Evolutionary conservation across 1,284 basidiomycete species (phyloP).

Genomic region (Crucibulum parvulum): DNA sequence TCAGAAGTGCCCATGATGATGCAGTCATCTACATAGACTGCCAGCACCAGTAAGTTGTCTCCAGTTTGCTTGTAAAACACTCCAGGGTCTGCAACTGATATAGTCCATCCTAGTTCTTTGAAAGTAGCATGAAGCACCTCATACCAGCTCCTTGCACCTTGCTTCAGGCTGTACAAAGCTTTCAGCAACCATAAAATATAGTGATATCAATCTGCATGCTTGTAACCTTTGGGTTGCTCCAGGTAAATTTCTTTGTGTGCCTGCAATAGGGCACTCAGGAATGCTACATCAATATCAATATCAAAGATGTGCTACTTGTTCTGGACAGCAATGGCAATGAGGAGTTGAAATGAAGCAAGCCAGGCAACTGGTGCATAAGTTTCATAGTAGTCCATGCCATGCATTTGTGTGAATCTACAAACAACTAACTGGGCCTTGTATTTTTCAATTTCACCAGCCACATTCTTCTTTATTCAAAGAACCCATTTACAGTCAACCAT

Average conservation of each 20-base stretch:
- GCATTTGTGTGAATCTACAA: background rate
- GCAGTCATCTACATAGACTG: constrained; percentile 41
- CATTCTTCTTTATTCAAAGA: background rate
- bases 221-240: background rate
- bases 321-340: background rate
- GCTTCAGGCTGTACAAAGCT: constrained; percentile 18
- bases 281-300: background rate
- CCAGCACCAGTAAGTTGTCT: constrained; percentile 26
- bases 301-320: background rate
- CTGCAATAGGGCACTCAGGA: background rate
- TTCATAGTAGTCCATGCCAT: background rate
- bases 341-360: background rate
- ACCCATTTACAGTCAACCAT: background rate
- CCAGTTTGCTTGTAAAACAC: constrained; percentile 27
- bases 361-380: constrained; percentile 1
- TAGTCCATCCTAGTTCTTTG: constrained; percentile 10
- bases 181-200: constrained; percentile 8
- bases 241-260: background rate
- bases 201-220: background rate
- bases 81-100: constrained; percentile 28
- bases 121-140: constrained; percentile 8
- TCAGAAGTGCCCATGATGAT: constrained; percentile 19
- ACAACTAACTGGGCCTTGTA: background rate
- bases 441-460: background rate
- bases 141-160: constrained; percentile 18